Conservation (phyloP, 2,329 filamentous ascomycete genomes). For the Fusarium mangiferae region DNA sequence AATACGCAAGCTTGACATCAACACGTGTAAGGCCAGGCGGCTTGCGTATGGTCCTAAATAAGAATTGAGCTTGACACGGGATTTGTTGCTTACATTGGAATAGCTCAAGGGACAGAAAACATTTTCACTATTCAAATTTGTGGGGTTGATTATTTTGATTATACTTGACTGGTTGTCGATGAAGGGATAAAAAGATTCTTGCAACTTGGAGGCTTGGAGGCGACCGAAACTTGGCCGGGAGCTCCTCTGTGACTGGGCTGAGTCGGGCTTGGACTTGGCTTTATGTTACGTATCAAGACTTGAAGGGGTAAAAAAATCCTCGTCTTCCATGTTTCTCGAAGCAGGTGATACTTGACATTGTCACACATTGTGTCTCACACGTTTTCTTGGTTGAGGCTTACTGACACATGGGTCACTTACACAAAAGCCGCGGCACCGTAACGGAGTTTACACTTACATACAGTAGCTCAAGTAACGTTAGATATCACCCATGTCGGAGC, state of each 20-base stretch:
- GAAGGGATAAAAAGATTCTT: slow-evolving; percentile 1
- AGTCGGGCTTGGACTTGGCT: slow-evolving; percentile 3
- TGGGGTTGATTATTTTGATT: slow-evolving; percentile 2
- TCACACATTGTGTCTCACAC: slow-evolving; percentile 5
- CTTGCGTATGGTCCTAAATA: not conserved
- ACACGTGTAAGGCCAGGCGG: slow-evolving; percentile 6
- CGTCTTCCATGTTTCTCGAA: slow-evolving; percentile 10
- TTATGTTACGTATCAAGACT: not conserved
- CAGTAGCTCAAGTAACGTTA: not conserved
- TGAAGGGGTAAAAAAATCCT: slow-evolving; percentile 10
- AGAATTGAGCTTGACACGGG: not conserved
- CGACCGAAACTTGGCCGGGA: slow-evolving; percentile 32
- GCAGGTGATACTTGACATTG: slow-evolving; percentile 1
- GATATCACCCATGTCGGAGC: not conserved
- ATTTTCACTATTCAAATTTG: not conserved
- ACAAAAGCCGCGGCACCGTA: not conserved
- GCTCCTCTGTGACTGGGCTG: slow-evolving; percentile 13
- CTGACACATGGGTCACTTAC: slow-evolving; percentile 17
- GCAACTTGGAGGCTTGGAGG: slow-evolving; percentile 16
- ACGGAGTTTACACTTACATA: not conserved
- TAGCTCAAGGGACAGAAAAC: not conserved
- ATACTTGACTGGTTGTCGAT: slow-evolving; percentile 1
- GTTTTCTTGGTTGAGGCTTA: not conserved
- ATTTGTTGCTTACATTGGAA: slow-evolving; percentile 2
- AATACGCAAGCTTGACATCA: not conserved